A percentile compares a stretch with the other conserved stretches of the same genome.
Evolutionary conservation across 2,329 filamentous ascomycete species (phyloP).

Genomic region (Aureobasidium vineae): DNA sequence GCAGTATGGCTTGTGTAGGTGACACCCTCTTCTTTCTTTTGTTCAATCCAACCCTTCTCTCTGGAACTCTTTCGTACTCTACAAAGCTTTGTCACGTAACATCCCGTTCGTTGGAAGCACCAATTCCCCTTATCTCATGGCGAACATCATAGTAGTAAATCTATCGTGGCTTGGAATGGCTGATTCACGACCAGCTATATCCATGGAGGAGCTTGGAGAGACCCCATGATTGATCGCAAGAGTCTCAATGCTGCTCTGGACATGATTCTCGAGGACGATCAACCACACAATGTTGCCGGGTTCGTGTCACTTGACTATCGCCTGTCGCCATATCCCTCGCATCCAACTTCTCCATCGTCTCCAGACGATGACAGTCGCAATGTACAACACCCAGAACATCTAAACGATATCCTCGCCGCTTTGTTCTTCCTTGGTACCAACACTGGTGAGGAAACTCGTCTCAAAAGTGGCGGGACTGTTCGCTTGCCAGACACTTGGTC

Average conservation of each 20-base stretch:
- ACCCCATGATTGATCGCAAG: slow-evolving; percentile 43
- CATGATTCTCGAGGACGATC: slow-evolving; percentile 37
- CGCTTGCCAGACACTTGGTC: not conserved
- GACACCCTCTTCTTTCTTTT: not conserved
- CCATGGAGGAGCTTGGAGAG: slow-evolving; percentile 53
- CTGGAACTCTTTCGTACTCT: slow-evolving; percentile 1
- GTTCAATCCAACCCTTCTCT: not conserved
- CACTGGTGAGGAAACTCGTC: not conserved
- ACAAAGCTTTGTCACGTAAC: not conserved
- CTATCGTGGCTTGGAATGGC: not conserved
- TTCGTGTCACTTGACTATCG: slow-evolving; percentile 66
- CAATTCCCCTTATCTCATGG: not conserved
- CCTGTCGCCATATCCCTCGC: slow-evolving; percentile 53
- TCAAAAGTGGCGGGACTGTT: not conserved
- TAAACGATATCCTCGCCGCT: slow-evolving; percentile 56
- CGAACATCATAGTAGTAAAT: not conserved
- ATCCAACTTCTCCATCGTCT: slow-evolving; percentile 47
- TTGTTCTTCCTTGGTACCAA: slow-evolving; percentile 50
- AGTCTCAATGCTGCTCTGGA: slow-evolving; percentile 41
- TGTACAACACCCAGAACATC: slow-evolving; percentile 60
- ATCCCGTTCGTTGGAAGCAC: not conserved
- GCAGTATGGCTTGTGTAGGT: slow-evolving; percentile 41
- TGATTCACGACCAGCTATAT: slow-evolving; percentile 40
- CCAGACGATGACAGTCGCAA: slow-evolving; percentile 49
- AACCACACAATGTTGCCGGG: slow-evolving; percentile 51